These are phyloP conservation scores for Pleochaeta shiraiana DNA, from an alignment of 2,329 filamentous ascomycete genomes.

Conservation along the genomic window DNA sequence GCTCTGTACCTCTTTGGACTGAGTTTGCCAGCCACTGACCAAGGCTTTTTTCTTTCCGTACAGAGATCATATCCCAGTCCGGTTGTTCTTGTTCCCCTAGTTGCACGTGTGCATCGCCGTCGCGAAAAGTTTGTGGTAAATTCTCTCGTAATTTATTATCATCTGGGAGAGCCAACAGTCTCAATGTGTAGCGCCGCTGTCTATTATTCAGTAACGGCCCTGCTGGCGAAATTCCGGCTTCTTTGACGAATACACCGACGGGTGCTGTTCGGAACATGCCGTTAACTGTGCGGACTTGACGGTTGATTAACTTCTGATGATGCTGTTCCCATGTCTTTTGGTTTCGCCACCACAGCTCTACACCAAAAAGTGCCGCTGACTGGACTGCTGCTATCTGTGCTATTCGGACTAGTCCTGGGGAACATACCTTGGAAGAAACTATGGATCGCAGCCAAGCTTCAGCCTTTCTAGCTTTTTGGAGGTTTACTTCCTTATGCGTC, in stretches of 20 bases:
- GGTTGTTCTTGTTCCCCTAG: background rate
- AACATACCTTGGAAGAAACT: no score
- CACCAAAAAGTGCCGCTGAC: background rate
- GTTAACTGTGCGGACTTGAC: background rate
- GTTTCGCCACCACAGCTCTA: background rate
- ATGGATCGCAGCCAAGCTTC: no score
- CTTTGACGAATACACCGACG: background rate
- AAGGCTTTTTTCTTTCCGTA: background rate
- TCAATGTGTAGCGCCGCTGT: background rate
- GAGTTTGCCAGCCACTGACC: background rate
- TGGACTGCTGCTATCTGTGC: no score
- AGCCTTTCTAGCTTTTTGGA: no score
- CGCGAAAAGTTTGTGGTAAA: background rate
- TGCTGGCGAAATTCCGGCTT: background rate
- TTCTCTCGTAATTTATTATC: background rate
- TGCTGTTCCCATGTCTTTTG: background rate
- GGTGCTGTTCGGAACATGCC: background rate
- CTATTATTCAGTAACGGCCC: background rate
- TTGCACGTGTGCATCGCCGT: background rate
- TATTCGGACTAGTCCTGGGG: no score
- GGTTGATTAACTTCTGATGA: background rate
- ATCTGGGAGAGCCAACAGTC: background rate
- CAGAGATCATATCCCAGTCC: background rate
- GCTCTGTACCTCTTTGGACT: background rate
- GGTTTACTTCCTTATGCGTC: no score